Conservation (phyloP, 331 rosid genomes). For the Arachis monticola region DNA sequence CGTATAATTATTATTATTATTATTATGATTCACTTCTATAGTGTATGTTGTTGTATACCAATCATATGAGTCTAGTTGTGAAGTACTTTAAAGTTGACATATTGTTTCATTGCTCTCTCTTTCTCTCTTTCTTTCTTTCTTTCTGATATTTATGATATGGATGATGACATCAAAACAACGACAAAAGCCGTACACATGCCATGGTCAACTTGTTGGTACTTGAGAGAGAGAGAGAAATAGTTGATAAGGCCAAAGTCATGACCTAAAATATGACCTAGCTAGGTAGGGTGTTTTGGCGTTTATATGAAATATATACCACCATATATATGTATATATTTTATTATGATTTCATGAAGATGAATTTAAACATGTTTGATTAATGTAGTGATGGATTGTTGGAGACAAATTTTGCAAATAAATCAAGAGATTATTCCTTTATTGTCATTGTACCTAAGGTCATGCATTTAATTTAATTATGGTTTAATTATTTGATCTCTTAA, state of each 20-base stretch:
- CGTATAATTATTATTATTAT: too few species aligned
- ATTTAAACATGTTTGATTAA: too few species aligned
- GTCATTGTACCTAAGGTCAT: not conserved
- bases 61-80: conserved; percentile 38
- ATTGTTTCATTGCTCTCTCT: conserved; percentile 13
- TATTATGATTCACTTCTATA: too few species aligned
- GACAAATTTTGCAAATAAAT: too few species aligned
- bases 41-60: conserved; percentile 38
- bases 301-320: not conserved
- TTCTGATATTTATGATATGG: conserved; percentile 25
- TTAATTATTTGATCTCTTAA: too few species aligned
- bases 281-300: conserved; percentile 22
- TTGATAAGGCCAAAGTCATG: conserved; percentile 35
- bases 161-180: conserved; percentile 39
- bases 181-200: conserved; percentile 44
- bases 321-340: too few species aligned
- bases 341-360: too few species aligned
- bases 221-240: not conserved
- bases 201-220: conserved; percentile 50
- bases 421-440: too few species aligned
- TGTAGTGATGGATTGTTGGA: too few species aligned
- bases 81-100: conserved; percentile 46
- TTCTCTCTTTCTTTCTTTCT: conserved; percentile 7
- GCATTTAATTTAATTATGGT: not conserved
- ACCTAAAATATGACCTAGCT: conserved; percentile 30